Percentiles rank a stretch among this genome's conserved stretches.
These are phyloP conservation scores for Septoria linicola DNA, from an alignment of 2,329 filamentous ascomycete species.

Conservation along the genomic window DNA sequence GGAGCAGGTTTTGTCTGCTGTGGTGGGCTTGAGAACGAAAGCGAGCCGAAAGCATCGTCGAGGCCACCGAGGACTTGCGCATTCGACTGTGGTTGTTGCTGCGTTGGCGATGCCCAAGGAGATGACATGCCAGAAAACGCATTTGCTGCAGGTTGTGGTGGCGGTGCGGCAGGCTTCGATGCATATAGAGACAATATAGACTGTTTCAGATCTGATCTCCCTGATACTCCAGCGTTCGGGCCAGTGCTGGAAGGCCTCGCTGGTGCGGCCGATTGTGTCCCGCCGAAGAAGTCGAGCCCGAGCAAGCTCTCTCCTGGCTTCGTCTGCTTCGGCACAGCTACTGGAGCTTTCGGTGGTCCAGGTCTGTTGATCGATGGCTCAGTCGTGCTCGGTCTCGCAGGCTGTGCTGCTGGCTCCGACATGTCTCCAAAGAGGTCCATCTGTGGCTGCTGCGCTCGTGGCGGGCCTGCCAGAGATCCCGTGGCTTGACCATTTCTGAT, in stretches of 20 bases:
- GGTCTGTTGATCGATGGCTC: conserved; percentile 67
- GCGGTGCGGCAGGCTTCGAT: conserved; percentile 68
- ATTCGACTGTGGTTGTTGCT: conserved; percentile 31
- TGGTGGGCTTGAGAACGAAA: conserved; percentile 57
- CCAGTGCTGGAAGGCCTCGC: conserved; percentile 76
- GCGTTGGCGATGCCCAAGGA: conserved; percentile 36
- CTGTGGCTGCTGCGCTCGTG: conserved; percentile 44
- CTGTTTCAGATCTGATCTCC: conserved; percentile 90
- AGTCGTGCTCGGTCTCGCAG: conserved; percentile 68
- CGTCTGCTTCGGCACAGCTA: conserved; percentile 53
- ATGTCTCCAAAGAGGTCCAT: conserved; percentile 83
- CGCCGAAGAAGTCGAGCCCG: conserved; percentile 88
- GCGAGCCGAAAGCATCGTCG: conserved; percentile 74
- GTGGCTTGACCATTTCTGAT: conserved; percentile 43
- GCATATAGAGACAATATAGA: conserved; percentile 96
- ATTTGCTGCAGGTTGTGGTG: conserved; percentile 43
- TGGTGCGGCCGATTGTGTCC: conserved; percentile 65
- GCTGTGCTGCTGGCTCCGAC: conserved; percentile 51
- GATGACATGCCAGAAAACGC: conserved; percentile 70
- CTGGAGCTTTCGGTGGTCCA: conserved; percentile 32
- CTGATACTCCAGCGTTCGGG: conserved; percentile 56
- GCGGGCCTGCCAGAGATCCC: conserved; percentile 18
- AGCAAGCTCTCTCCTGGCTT: conserved; percentile 83
- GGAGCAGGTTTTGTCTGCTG: conserved; percentile 58
- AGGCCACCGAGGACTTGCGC: conserved; percentile 56